These are phyloP conservation scores for Heritiera fomes DNA, from an alignment of 345 rosid species.

Conservation along the genomic window DNA sequence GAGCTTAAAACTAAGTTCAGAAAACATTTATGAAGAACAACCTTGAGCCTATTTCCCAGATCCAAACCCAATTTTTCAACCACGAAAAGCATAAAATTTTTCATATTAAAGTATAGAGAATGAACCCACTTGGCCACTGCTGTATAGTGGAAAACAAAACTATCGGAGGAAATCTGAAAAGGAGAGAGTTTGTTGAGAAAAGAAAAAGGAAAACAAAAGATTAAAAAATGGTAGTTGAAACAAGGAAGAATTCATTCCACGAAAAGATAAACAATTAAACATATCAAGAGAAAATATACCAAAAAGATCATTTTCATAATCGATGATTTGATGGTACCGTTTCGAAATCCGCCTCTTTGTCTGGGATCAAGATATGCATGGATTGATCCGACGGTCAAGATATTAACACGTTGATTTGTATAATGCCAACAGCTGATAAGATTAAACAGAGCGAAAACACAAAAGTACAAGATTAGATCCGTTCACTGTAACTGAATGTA, in stretches of 20 bases:
- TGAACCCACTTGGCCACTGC: neutral
- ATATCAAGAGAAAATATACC: neutral
- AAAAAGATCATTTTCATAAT: neutral
- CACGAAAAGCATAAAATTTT: neutral
- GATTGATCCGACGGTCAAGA: neutral
- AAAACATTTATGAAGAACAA: conserved; percentile 5
- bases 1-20: neutral
- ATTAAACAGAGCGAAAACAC: neutral
- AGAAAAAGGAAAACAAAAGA: neutral
- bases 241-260: conserved; percentile 10
- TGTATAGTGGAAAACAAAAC: neutral
- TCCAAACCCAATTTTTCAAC: conserved; percentile 21
- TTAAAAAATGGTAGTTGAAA: neutral
- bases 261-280: neutral
- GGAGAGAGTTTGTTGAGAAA: neutral
- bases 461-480: neutral
- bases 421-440: neutral
- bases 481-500: neutral
- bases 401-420: neutral
- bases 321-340: neutral
- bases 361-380: neutral
- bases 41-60: conserved; percentile 17
- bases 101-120: neutral
- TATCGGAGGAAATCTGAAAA: neutral
- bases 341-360: conserved; percentile 11